A percentile compares a stretch with the other conserved stretches of the same genome.
phyloP scores from a whole-genome alignment of 176 grass and related monocot species.

The Aegilops sharonensis region DNA sequence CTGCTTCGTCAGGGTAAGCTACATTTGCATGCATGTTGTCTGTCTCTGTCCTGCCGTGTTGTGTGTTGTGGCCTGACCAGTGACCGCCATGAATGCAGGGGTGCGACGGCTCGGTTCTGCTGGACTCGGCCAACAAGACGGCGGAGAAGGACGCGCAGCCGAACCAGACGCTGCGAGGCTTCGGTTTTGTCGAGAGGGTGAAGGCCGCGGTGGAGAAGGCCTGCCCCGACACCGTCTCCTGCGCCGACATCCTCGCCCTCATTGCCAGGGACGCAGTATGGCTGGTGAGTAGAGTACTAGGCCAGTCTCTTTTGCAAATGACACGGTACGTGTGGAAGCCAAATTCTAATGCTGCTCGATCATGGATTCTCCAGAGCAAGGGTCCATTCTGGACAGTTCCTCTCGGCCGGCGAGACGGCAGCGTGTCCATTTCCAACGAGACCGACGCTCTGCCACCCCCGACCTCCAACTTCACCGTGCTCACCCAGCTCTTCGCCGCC shows the following conservation, averaged over 20 bases:
- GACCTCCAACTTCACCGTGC: conserved; percentile 49
- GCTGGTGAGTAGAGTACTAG: conserved; percentile 41
- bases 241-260: conserved; percentile 76
- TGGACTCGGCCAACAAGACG: conserved; percentile 40
- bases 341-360: neutral
- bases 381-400: conserved; percentile 69
- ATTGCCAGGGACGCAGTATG: conserved; percentile 70
- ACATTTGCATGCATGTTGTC: neutral
- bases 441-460: conserved; percentile 62
- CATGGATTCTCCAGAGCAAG: conserved; percentile 43
- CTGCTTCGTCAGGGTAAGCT: conserved; percentile 81
- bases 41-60: neutral
- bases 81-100: conserved; percentile 34
- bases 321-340: neutral
- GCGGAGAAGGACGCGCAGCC: conserved; percentile 73
- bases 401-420: conserved; percentile 68
- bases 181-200: conserved; percentile 56
- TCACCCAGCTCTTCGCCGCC: conserved; percentile 49
- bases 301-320: neutral
- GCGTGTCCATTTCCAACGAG: conserved; percentile 52
- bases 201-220: conserved; percentile 75
- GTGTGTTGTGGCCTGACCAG: neutral
- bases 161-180: conserved; percentile 67
- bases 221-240: conserved; percentile 71
- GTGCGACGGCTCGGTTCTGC: conserved; percentile 81